These are phyloP conservation scores for Lepidium sativum DNA, from an alignment of 345 rosid species.

Conservation along the genomic window DNA sequence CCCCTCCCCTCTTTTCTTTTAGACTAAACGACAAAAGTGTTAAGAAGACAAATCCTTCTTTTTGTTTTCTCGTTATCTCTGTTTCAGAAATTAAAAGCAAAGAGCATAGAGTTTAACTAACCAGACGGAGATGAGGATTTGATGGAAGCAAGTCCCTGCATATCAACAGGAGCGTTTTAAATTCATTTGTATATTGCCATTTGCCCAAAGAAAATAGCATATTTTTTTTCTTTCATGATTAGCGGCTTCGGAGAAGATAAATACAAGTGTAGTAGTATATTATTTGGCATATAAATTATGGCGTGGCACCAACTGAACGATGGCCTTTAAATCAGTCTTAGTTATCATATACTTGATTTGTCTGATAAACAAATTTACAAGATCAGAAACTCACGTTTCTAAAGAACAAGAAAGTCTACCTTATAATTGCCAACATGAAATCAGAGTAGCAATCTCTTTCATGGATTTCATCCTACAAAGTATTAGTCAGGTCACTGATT, in stretches of 20 bases:
- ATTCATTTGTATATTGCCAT: neutral
- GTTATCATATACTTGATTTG: neutral
- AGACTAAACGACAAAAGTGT: neutral
- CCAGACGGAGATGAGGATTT: conserved; percentile 83
- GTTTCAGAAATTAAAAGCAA: neutral
- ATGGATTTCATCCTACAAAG: conserved; percentile 89
- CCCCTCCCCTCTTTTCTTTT: neutral
- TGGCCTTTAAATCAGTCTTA: neutral
- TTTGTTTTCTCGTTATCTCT: neutral
- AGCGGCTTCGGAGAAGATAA: neutral
- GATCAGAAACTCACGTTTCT: neutral
- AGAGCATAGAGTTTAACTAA: conserved; percentile 33
- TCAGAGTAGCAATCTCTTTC: conserved; percentile 97
- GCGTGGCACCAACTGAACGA: neutral
- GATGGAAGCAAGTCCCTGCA: conserved; percentile 89
- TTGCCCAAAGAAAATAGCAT: neutral
- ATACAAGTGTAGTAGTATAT: neutral
- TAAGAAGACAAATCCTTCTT: neutral
- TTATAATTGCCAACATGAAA: conserved; percentile 81
- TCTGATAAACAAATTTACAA: neutral
- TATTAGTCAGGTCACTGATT: conserved; percentile 20
- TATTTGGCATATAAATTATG: neutral
- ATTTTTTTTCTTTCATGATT: neutral
- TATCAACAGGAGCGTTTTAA: conserved; percentile 9
- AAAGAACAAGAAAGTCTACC: conserved; percentile 37